Conservation (phyloP, 768 basidiomycete species). For the Porpolomopsis calyptriformis region DNA sequence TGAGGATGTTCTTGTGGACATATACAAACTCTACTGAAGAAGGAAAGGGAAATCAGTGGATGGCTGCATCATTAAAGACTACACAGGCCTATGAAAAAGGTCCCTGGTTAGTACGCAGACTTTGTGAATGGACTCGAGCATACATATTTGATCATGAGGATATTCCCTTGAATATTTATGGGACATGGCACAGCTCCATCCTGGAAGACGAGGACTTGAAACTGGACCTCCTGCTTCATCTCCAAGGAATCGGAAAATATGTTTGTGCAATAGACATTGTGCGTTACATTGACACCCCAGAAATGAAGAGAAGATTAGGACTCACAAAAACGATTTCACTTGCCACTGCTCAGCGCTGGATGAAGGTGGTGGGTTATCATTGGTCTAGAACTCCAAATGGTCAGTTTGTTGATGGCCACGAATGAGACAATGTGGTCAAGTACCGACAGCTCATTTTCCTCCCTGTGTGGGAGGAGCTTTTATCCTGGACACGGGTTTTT, state of each 20-base stretch:
- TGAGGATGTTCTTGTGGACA: constrained; percentile 8
- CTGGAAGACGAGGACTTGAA: constrained; percentile 18
- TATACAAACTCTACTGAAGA: constrained; percentile 1
- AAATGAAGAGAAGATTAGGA: constrained; percentile 10
- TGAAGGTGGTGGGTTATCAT: constrained; percentile 12
- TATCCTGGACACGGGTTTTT: constrained; percentile 4
- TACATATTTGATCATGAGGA: constrained; percentile 13
- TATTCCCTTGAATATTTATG: constrained; percentile 14
- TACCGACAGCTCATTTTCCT: constrained; percentile 20
- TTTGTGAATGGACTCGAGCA: constrained; percentile 14
- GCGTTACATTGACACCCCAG: constrained; percentile 11
- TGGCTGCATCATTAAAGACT: constrained; percentile 2
- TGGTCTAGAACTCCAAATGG: constrained; percentile 13
- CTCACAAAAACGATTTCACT: constrained; percentile 8
- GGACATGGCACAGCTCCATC: constrained; percentile 13
- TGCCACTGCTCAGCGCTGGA: constrained; percentile 16
- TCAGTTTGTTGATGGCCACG: constrained; percentile 26
- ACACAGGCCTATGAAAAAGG: constrained; percentile 4
- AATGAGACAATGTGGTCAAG: constrained; percentile 22
- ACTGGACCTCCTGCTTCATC: constrained; percentile 12
- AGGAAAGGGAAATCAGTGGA: constrained; percentile 2
- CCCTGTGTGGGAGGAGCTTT: constrained; percentile 9
- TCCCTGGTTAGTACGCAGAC: constrained; percentile 5
- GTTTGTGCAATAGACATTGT: constrained; percentile 12
- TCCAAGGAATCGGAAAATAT: constrained; percentile 14